A percentile compares a stretch with the other conserved stretches of the same genome.
phyloP scores from a whole-genome alignment of 2,329 filamentous ascomycete genomes.

The Ascochyta clinopodiicola region DNA sequence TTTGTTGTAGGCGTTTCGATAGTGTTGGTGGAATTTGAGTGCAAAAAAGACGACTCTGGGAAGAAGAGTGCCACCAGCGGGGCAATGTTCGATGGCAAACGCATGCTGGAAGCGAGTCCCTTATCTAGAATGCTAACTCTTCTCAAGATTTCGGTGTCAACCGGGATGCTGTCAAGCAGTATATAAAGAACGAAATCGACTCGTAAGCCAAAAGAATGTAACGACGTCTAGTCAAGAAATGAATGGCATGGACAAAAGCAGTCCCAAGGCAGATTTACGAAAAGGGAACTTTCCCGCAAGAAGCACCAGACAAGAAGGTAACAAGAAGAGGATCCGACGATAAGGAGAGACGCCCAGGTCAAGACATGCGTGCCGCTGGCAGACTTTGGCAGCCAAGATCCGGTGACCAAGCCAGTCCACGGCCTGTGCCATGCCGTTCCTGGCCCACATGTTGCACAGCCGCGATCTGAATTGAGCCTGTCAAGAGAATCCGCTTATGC shows the following conservation, averaged over 20 bases:
- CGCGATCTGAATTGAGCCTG: conserved; percentile 3
- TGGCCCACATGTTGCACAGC: conserved; percentile 15
- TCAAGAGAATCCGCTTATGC: background rate
- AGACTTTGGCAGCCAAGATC: conserved; percentile 1
- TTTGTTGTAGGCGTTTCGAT: background rate
- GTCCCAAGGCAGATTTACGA: background rate
- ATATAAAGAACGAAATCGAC: conserved; percentile 6
- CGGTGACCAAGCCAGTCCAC: background rate
- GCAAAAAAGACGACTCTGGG: conserved; percentile 5
- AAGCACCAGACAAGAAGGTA: conserved; percentile 7
- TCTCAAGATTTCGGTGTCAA: background rate
- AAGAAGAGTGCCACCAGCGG: conserved; percentile 14
- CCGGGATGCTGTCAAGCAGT: background rate
- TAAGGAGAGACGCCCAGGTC: background rate
- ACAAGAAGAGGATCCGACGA: background rate
- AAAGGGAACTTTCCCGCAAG: background rate
- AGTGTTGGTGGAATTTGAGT: background rate
- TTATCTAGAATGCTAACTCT: background rate
- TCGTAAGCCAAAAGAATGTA: conserved; percentile 8
- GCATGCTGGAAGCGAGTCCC: background rate
- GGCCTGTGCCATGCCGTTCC: conserved; percentile 7
- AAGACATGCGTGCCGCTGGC: background rate
- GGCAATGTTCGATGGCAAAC: conserved; percentile 1
- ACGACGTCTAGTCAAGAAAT: conserved; percentile 9
- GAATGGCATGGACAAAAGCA: conserved; percentile 11